phyloP scores from a whole-genome alignment of 2,329 filamentous ascomycete genomes.

The Ceratocystis variospora region DNA sequence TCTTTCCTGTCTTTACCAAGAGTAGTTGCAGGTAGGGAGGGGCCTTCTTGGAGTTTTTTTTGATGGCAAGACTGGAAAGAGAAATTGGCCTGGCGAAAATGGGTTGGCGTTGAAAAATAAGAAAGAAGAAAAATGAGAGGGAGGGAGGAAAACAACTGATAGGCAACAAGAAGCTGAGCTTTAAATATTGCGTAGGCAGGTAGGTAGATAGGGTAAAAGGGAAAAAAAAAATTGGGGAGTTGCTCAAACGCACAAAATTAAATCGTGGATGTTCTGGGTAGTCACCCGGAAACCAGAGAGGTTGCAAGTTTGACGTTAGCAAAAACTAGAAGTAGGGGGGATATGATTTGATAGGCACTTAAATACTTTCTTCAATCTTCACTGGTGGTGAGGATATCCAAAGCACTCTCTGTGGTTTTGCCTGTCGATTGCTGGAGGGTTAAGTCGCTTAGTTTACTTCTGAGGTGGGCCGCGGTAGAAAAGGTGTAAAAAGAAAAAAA shows the following conservation, averaged over 20 bases:
- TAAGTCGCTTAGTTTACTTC: not conserved
- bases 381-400: not conserved
- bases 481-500: slow-evolving; percentile 7
- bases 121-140: slow-evolving; percentile 1
- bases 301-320: slow-evolving; percentile 4
- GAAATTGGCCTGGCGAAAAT: not conserved
- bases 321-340: not conserved
- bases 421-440: not conserved
- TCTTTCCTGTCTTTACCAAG: not conserved
- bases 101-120: slow-evolving; percentile 1
- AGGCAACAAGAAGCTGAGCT: not conserved
- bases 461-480: not conserved
- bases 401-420: not conserved
- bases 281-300: not conserved
- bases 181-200: not conserved
- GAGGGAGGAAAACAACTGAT: not conserved
- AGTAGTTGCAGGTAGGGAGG: not conserved
- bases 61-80: slow-evolving; percentile 5
- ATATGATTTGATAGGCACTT: not conserved
- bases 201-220: not conserved
- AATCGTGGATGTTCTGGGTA: not conserved
- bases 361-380: not conserved
- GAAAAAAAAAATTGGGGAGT: slow-evolving; percentile 10
- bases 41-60: not conserved
- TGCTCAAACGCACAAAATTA: slow-evolving; percentile 5